These are phyloP conservation scores for Hansenula anomala DNA, from an alignment of 1,139 yeast genomes.

Conservation along the genomic window DNA sequence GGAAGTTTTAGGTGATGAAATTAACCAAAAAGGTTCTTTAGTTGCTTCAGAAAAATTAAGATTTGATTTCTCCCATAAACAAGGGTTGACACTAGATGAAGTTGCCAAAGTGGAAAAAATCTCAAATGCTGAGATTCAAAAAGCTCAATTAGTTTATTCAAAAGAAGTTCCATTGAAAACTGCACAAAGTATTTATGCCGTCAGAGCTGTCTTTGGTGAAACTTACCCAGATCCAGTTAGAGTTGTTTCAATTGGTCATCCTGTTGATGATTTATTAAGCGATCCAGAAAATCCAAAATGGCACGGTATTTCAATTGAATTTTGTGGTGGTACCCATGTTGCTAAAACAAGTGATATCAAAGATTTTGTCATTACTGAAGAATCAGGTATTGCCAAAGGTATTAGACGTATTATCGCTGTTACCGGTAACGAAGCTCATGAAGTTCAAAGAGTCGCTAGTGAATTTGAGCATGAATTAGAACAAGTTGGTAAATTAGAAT, in stretches of 20 bases:
- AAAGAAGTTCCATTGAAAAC: conserved; percentile 71
- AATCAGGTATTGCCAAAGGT: conserved; percentile 97
- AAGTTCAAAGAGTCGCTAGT: conserved; percentile 77
- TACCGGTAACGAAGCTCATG: conserved; percentile 86
- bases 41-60: conserved; percentile 94
- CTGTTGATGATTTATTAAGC: conserved; percentile 74
- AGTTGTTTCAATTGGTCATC: conserved; percentile 91
- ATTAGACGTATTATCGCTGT: conserved; percentile 97
- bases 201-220: conserved; percentile 98
- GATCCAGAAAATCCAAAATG: conserved; percentile 72
- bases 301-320: conserved; percentile 78
- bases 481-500: conserved; percentile 51
- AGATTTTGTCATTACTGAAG: conserved; percentile 85
- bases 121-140: conserved; percentile 65
- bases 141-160: conserved; percentile 69
- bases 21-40: conserved; percentile 95
- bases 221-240: conserved; percentile 98
- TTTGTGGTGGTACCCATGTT: conserved; percentile 99
- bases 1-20: conserved; percentile 78
- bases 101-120: conserved; percentile 70
- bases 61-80: conserved; percentile 93
- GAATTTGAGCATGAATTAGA: conserved; percentile 63
- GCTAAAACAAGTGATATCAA: conserved; percentile 89
- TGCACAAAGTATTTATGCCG: conserved; percentile 75
- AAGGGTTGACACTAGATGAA: conserved; percentile 68